phyloP scores from a whole-genome alignment of 2,329 filamentous ascomycete genomes.

The Calonectria leucothoes region DNA sequence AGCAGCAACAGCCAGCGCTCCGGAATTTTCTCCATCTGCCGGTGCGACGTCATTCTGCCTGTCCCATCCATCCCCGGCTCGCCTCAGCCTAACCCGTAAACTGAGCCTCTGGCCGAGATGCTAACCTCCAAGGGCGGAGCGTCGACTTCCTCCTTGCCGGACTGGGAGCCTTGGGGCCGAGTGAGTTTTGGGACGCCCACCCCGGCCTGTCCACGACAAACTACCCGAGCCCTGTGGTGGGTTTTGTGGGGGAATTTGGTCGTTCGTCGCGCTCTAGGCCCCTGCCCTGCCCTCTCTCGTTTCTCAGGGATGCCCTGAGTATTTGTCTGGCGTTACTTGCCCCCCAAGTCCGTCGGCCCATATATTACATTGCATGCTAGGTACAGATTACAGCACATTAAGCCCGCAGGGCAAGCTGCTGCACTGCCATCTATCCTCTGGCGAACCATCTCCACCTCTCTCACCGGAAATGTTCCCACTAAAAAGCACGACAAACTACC shows the following conservation, averaged over 20 bases:
- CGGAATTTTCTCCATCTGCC: constrained; percentile 13
- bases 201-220: not conserved
- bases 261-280: not conserved
- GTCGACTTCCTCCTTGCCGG: not conserved
- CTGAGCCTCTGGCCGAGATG: constrained; percentile 13
- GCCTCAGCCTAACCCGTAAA: constrained; percentile 10
- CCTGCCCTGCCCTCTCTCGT: not conserved
- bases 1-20: not conserved
- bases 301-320: not conserved
- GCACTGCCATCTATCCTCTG: not conserved
- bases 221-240: not conserved
- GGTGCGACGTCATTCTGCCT: constrained; percentile 3
- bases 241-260: constrained; percentile 1
- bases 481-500: not conserved
- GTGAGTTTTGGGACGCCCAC: not conserved
- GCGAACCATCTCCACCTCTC: not conserved
- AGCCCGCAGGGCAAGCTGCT: not conserved
- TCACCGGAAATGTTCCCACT: not conserved
- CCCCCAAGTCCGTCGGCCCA: not conserved
- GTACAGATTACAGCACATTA: too few relatives aligned
- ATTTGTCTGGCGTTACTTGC: not conserved
- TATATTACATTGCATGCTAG: too few relatives aligned
- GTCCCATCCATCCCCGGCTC: not conserved
- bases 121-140: constrained; percentile 4
- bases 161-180: not conserved